Conservation (phyloP, 108 stramenopile species). For the Discostella pseudostelligera region DNA sequence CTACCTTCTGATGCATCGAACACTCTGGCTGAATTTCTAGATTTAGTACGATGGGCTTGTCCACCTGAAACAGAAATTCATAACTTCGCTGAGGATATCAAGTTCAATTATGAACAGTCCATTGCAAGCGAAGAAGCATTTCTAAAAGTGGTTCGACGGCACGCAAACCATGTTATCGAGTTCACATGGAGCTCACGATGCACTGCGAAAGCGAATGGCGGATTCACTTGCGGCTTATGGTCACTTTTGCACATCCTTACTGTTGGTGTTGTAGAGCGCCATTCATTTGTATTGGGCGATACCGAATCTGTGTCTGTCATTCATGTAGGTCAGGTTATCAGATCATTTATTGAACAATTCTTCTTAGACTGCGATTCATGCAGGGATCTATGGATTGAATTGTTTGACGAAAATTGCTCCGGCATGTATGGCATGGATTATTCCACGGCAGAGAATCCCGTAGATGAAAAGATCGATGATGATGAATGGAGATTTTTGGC, state of each 20-base stretch:
- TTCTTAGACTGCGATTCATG: constrained; percentile 32
- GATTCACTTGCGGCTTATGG: constrained; percentile 53
- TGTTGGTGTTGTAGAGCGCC: constrained; percentile 51
- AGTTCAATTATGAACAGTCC: constrained; percentile 11
- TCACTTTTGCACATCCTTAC: constrained; percentile 46
- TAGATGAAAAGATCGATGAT: constrained; percentile 5
- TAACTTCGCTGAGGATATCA: constrained; percentile 39
- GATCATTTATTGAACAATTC: constrained; percentile 40
- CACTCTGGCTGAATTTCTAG: constrained; percentile 44
- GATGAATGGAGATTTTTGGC: constrained; percentile 40
- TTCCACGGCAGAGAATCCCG: constrained; percentile 1
- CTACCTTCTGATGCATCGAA: constrained; percentile 29
- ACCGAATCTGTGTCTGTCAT: constrained; percentile 25
- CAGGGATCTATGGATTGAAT: constrained; percentile 20
- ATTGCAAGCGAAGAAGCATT: constrained; percentile 23
- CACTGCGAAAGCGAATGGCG: constrained; percentile 24
- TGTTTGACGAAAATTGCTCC: constrained; percentile 32
- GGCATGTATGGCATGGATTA: constrained; percentile 11
- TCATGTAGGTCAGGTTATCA: constrained; percentile 37
- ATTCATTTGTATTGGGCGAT: constrained; percentile 47
- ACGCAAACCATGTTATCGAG: constrained; percentile 18
- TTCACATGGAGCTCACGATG: constrained; percentile 27
- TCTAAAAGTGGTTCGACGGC: constrained; percentile 17
- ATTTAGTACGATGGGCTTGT: constrained; percentile 52
- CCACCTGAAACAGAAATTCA: constrained; percentile 52